Base-by-base conservation (phyloP, 2,329 filamentous ascomycete genomes). In the Pseudocercospora ulei region DNA sequence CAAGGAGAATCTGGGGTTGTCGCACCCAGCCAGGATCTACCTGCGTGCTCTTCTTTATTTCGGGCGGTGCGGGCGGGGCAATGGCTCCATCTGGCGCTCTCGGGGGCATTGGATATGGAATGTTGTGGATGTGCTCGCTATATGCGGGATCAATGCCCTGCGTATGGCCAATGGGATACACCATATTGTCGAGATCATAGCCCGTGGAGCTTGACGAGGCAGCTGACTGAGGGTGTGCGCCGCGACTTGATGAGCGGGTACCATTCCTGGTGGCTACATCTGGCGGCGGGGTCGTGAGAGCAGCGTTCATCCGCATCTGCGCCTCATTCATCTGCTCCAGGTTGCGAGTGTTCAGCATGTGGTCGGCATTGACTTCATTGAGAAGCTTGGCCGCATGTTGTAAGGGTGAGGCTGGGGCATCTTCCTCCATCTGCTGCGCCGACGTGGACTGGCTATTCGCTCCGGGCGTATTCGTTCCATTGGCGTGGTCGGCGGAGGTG, bases 61-160 rank as follows among this genome's bases (percentile, higher is more conserved):
- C 72, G 46, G 65, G 65, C 24, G 65, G 60, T 43, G 73, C 68
- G 30, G 62, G 50, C 8, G 65, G 50, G 18, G 41, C 44, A 7
- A 49, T 44, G 9, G 33, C 41, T n/a, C 44, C 51, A 34, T 77
- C 73, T 9, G 66, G 53, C 4, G 71, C 68, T 50, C 81, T 84
- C 2, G 82, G 70, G 9, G 75, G 84, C 63, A 84, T 69, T 5
- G 80, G 71, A 57, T 94, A 96, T 0, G 87, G 85, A 39, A 95
- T 92, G 58, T 93, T 94, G 65, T 88, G 78, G 56, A 95, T 85
- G 56, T 95, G 86, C 53, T 95, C 87, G 52, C 83, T 81, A 57
- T 88, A 87, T 71, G 93, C 90, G 1, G 88, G 87, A 57, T 95
- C 87, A 50, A 95, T 95, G 37, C 87, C 87, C 49, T 92, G 83